Base-by-base conservation (phyloP, 148 eudicot species). In the Rhododendron simsii region DNA sequence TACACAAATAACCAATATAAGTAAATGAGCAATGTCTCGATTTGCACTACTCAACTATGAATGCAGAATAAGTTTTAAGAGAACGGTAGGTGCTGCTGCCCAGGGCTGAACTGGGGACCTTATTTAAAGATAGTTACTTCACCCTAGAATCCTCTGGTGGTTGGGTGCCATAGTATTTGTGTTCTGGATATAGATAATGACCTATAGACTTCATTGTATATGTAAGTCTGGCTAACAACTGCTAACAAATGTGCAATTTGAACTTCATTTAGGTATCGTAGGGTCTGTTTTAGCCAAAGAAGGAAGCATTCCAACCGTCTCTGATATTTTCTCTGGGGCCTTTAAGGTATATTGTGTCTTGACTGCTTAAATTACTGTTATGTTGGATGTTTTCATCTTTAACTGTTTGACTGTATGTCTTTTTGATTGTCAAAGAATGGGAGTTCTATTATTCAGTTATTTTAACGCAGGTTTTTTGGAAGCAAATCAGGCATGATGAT, bases 281-380 rank as follows among this genome's bases (percentile, higher is more conserved):
- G 96, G 98, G 82, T 93, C 98, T 20, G 92, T 92, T 87, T 87
- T 97, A 82, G 98, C 95, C 51, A 94, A 94, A 86, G 98, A 97
- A 89, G 96, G 94, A 83, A 90, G 94, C 86, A 50, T 92, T 78
- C 89, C 99, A 78, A 86, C 88, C 85, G 84, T 94, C 79, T 93
- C 98, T 87, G 98, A 94, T 90, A 81, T 93, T 83, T 86, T 91
- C 81, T 90, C 98, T 7, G 95, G 94, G 86, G 95, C 96, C 74
- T 90, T 90, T 41, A 95, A 95, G 98, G 99, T 97, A 86, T 74
- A 28, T 82, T 37, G 3, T 71, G 35, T 45, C 76, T 86, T 44
- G 48, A n/a, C 79, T 50, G 84, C 45, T 35, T 37, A 28, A 71
- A 48, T 18, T 11, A 63, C 53, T 37, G 45, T 51, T 67, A 67